Percentiles rank a stretch among this genome's conserved stretches.
phyloP scores from a whole-genome alignment of 192 early-diverging fungal species.

The Coemansia sp. region DNA sequence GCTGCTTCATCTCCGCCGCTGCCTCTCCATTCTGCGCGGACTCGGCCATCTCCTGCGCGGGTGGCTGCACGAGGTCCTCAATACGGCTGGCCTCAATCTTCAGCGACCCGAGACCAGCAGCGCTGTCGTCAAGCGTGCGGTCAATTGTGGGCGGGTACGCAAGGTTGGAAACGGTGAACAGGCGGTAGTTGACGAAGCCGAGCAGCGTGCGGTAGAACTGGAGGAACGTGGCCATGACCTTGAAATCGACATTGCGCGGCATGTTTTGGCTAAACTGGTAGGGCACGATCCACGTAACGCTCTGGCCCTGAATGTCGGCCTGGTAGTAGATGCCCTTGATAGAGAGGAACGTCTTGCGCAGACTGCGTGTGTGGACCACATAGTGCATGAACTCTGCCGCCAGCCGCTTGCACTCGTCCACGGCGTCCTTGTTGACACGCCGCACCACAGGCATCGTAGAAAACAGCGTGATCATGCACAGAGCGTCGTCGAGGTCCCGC shows the following conservation, averaged over 20 bases:
- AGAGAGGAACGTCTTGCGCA: constrained; percentile 91
- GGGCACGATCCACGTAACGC: constrained; percentile 93
- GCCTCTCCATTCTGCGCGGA: constrained; percentile 28
- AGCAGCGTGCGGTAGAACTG: constrained; percentile 92
- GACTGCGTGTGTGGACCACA: constrained; percentile 71
- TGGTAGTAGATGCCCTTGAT: constrained; percentile 99
- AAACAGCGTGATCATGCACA: constrained; percentile 95
- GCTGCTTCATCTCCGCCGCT: constrained; percentile 29
- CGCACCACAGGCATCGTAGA: constrained; percentile 80
- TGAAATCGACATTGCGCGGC: constrained; percentile 93
- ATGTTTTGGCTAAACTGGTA: constrained; percentile 90
- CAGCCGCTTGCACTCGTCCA: constrained; percentile 79
- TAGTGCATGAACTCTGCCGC: constrained; percentile 95
- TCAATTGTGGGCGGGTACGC: constrained; percentile 91
- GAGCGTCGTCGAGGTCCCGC: constrained; percentile 95
- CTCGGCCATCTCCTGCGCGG: constrained; percentile 22
- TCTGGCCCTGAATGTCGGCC: constrained; percentile 94
- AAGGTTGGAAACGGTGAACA: constrained; percentile 86
- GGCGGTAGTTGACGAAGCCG: constrained; percentile 93
- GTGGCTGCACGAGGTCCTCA: constrained; percentile 43
- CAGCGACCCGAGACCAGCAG: constrained; percentile 48
- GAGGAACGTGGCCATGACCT: constrained; percentile 96
- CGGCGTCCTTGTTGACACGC: constrained; percentile 59
- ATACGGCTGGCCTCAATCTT: constrained; percentile 37
- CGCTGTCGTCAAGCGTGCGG: constrained; percentile 39